These are phyloP conservation scores for Calonectria pteridis DNA, from an alignment of 2,329 filamentous ascomycete genomes.

Conservation along the genomic window DNA sequence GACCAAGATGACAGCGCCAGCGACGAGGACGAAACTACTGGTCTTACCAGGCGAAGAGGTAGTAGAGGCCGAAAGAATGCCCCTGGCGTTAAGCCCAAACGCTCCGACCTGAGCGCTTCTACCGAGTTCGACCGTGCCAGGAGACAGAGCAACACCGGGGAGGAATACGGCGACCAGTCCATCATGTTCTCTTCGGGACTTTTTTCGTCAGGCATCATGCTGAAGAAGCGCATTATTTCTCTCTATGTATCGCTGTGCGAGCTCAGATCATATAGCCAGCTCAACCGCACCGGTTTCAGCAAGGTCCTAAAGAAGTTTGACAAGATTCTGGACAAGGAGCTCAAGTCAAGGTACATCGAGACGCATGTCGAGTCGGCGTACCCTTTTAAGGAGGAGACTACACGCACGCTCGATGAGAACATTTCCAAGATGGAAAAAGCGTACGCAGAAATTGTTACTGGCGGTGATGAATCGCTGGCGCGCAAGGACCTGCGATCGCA, in stretches of 20 bases:
- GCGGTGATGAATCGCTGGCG: constrained; percentile 81
- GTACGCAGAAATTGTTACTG: constrained; percentile 86
- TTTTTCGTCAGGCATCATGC: constrained; percentile 78
- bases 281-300: constrained; percentile 96
- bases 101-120: constrained; percentile 71
- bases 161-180: constrained; percentile 83
- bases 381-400: constrained; percentile 82
- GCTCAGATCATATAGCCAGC: constrained; percentile 93
- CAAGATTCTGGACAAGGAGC: constrained; percentile 88
- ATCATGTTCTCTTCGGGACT: constrained; percentile 73
- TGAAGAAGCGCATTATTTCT: constrained; percentile 91
- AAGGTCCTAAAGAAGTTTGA: constrained; percentile 99
- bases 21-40: constrained; percentile 71
- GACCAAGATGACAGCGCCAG: constrained; percentile 76
- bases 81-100: constrained; percentile 51
- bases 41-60: constrained; percentile 60
- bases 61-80: constrained; percentile 57
- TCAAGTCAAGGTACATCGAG: constrained; percentile 83
- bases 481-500: constrained; percentile 90
- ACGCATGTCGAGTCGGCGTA: constrained; percentile 81
- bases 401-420: constrained; percentile 76
- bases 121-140: constrained; percentile 69
- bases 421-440: constrained; percentile 81
- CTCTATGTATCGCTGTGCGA: constrained; percentile 95
- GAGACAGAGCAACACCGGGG: constrained; percentile 76